Base-by-base conservation (phyloP, 2,329 filamentous ascomycete species). In the Diaporthe citriasiana region DNA sequence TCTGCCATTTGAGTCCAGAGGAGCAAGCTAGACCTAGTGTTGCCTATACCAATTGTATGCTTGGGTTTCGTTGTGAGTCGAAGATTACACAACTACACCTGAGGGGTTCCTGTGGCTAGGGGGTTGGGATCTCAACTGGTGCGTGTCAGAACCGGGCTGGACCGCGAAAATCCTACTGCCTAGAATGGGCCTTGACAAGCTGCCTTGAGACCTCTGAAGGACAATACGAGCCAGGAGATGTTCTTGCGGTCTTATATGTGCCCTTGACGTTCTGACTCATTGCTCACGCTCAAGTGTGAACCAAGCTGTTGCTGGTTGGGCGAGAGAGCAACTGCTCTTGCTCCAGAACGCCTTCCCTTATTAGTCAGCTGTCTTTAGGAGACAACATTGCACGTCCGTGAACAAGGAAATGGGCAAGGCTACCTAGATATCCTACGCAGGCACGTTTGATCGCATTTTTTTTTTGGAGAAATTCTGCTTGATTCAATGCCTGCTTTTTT, bases 191-290 rank as follows among this genome's bases (percentile, higher is more conserved):
- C 12, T 51, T 8, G 30, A 19, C 42, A n/a, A 25, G 33, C 19
- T 25, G 12, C 22, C 3, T 65, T 30, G 22, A 66, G 12, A 35
- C 22, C 3, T 25, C 12, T 3, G 22, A 22, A 38, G 45, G 10
- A 51, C 27, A 12, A 27, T 51, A 27, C 47, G 47, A n/a, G 47
- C 10, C 47, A 51, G n/a, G 47, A 12, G 1, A 25, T 38, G 12
- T 17, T 10, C 4, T n/a, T 66, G n/a, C 9, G 38, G 50, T n/a
- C 25, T 51, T 51, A 17, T 51, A 33, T 66, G 1, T 50, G 22
- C 30, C 15, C 27, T 25, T 38, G 42, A 10, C 17, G 42, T 25
- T 50, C 60, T 51, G 60, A 66, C 60, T 66, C 42, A 66, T 66
- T 38, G 60, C 30, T 66, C 1, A 38, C 3, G 45, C 60, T 50